phyloP scores from a whole-genome alignment of 805 yeast genomes.

The Ogataea pignaliae region DNA sequence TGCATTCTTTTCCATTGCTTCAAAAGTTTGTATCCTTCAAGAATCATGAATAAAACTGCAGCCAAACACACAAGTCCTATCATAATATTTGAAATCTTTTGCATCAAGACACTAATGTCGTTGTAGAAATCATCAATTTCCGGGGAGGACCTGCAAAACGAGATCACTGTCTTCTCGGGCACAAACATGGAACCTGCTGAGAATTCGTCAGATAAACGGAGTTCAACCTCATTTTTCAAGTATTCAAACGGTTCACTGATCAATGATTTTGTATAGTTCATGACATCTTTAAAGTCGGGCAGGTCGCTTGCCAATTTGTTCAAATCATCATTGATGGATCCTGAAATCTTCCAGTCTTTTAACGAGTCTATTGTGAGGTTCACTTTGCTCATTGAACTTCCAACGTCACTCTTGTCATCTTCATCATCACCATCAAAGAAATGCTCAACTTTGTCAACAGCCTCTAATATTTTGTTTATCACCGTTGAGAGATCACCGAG shows the following conservation, averaged over 20 bases:
- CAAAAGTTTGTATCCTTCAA: conserved; percentile 41
- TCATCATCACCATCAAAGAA: conserved; percentile 46
- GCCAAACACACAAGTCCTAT: conserved; percentile 34
- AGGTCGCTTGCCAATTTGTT: conserved; percentile 44
- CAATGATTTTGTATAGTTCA: conserved; percentile 49
- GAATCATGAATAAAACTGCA: conserved; percentile 39
- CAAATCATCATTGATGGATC: conserved; percentile 55
- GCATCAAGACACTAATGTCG: conserved; percentile 28
- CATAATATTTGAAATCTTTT: conserved; percentile 34
- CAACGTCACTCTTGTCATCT: conserved; percentile 30
- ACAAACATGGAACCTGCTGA: conserved; percentile 31
- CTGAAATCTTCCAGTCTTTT: conserved; percentile 59
- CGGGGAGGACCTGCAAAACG: conserved; percentile 38
- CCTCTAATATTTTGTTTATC: conserved; percentile 49
- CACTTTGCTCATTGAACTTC: conserved; percentile 40
- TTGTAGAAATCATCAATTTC: conserved; percentile 37
- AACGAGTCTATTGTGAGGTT: conserved; percentile 55
- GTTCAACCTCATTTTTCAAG: conserved; percentile 37
- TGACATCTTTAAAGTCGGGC: conserved; percentile 64
- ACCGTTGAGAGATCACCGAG: conserved; percentile 54
- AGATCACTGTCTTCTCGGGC: conserved; percentile 32
- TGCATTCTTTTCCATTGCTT: conserved; percentile 44
- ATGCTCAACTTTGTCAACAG: conserved; percentile 40
- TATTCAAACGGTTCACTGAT: conserved; percentile 58
- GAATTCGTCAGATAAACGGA: conserved; percentile 15